Evolutionary conservation across 352 stramenopile genomes (phyloP).

Genomic region (Pythium dissotocum): DNA sequence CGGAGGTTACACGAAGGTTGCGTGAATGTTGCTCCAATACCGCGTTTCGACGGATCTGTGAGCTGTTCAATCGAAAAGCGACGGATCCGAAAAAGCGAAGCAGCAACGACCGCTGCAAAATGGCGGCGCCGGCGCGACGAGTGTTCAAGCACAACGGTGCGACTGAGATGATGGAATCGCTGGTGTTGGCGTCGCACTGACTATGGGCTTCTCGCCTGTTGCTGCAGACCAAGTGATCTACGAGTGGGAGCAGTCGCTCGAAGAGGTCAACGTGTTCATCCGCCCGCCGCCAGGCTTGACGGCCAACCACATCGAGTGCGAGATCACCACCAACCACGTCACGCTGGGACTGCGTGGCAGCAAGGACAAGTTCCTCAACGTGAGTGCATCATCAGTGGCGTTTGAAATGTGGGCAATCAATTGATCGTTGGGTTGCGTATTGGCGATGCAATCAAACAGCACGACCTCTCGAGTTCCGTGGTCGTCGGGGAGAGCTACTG

Average conservation of each 20-base stretch:
- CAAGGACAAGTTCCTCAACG: conserved; percentile 92
- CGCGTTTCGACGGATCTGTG: background rate
- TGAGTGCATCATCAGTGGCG: conserved; percentile 18
- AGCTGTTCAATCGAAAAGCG: conserved; percentile 14
- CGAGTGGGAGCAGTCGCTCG: conserved; percentile 96
- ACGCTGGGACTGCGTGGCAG: conserved; percentile 88
- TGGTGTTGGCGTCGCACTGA: background rate
- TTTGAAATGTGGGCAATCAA: background rate
- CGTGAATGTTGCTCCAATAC: conserved; percentile 26
- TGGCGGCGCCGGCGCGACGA: conserved; percentile 49
- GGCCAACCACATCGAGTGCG: conserved; percentile 83
- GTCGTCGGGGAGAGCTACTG: conserved; percentile 95
- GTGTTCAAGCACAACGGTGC: conserved; percentile 73
- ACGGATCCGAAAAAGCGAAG: background rate
- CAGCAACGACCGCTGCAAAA: conserved; percentile 11
- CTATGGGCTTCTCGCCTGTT: background rate
- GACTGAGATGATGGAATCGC: background rate
- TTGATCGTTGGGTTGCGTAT: background rate
- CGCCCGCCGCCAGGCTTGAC: conserved; percentile 83
- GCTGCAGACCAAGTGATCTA: conserved; percentile 86
- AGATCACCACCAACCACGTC: conserved; percentile 90
- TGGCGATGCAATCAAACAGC: conserved; percentile 38
- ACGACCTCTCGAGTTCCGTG: conserved; percentile 91
- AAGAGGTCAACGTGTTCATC: conserved; percentile 96
- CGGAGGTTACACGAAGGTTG: conserved; percentile 37